Conservation (phyloP, 2,329 filamentous ascomycete species). For the Pseudocercospora macadamiae region DNA sequence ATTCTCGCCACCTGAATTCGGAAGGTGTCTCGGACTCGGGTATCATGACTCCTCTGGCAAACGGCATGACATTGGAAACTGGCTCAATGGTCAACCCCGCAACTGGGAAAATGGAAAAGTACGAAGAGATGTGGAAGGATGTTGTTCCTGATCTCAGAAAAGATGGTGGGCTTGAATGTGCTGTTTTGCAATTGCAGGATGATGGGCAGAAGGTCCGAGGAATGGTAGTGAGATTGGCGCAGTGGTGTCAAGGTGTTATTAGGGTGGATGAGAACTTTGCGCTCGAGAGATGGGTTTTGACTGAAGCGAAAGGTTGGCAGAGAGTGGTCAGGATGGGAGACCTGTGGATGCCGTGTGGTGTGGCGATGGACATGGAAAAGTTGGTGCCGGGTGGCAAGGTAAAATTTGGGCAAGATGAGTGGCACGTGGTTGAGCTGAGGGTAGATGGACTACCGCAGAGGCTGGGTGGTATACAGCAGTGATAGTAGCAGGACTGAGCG, state of each 20-base stretch:
- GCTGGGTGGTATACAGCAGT: not conserved
- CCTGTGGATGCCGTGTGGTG: slow-evolving; percentile 45
- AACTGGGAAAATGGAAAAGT: slow-evolving; percentile 55
- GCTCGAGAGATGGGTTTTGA: slow-evolving; percentile 61
- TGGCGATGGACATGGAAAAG: slow-evolving; percentile 38
- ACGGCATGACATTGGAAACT: slow-evolving; percentile 55
- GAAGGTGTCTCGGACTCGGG: slow-evolving; percentile 57
- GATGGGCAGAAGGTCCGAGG: slow-evolving; percentile 47
- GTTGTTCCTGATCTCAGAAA: slow-evolving; percentile 39
- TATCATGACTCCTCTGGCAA: slow-evolving; percentile 54
- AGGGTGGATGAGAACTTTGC: slow-evolving; percentile 48
- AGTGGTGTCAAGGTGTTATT: slow-evolving; percentile 60
- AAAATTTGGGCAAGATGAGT: slow-evolving; percentile 39
- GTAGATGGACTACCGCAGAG: too few relatives aligned
- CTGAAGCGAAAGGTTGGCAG: slow-evolving; percentile 38
- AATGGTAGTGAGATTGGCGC: slow-evolving; percentile 57
- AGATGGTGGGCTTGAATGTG: slow-evolving; percentile 42
- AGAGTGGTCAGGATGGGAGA: slow-evolving; percentile 43
- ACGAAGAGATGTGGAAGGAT: slow-evolving; percentile 53
- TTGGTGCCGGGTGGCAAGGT: slow-evolving; percentile 38
- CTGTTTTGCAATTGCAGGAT: slow-evolving; percentile 26
- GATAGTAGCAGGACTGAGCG: not conserved
- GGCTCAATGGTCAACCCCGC: slow-evolving; percentile 63
- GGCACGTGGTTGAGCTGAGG: slow-evolving; percentile 44
- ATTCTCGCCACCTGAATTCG: slow-evolving; percentile 51